These are phyloP conservation scores for Cokeromyces recurvatus DNA, from an alignment of 371 early-diverging fungal genomes.

Conservation along the genomic window DNA sequence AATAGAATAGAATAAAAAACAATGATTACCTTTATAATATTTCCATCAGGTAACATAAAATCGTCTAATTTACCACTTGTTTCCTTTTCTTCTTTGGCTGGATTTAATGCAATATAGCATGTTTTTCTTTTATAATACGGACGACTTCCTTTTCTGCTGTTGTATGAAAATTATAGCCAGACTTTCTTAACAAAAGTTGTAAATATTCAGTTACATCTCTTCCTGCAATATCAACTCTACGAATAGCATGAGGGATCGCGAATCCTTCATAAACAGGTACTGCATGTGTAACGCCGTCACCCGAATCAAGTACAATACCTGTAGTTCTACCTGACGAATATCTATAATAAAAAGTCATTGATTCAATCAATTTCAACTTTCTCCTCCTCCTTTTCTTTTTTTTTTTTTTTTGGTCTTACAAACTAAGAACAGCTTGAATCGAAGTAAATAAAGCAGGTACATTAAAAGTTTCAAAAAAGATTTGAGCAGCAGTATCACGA, in stretches of 20 bases:
- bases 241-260: constrained; percentile 89
- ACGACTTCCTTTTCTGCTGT: constrained; percentile 94
- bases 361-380: too few species aligned
- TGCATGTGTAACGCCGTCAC: constrained; percentile 93
- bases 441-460: constrained; percentile 93
- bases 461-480: constrained; percentile 97
- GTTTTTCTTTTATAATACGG: constrained; percentile 91
- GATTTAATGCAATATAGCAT: constrained; percentile 89
- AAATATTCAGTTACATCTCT: constrained; percentile 90
- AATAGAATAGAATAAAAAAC: background rate
- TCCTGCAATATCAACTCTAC: constrained; percentile 90
- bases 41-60: constrained; percentile 90
- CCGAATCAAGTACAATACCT: constrained; percentile 84
- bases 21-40: constrained; percentile 72
- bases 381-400: background rate
- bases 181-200: constrained; percentile 80
- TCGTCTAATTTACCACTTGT: constrained; percentile 66
- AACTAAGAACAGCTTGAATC: constrained; percentile 92
- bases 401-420: constrained; percentile 41
- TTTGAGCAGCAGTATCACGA: constrained; percentile 89
- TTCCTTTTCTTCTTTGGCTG: constrained; percentile 87
- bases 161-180: constrained; percentile 83
- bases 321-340: constrained; percentile 96
- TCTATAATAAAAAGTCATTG: constrained; percentile 18
- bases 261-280: constrained; percentile 97